Conservation (phyloP, 257 asterid genomes). For the Solanum gracilifrons region DNA sequence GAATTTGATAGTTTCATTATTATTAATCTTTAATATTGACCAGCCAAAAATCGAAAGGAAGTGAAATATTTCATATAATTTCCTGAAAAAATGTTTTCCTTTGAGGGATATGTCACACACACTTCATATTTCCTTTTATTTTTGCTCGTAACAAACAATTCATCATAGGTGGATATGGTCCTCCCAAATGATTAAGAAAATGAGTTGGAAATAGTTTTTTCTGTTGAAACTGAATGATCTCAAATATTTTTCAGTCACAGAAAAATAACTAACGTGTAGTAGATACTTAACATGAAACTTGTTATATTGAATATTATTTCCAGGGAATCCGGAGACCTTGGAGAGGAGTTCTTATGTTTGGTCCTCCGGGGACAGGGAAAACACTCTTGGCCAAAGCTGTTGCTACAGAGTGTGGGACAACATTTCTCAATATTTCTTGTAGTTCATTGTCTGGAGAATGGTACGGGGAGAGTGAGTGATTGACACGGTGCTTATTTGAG, state of each 20-base stretch:
- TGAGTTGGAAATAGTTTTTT: not conserved
- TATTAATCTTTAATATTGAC: not conserved
- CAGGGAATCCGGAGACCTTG: not conserved
- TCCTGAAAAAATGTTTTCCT: not conserved
- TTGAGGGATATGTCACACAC: not conserved
- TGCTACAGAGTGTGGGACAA: slow-evolving; percentile 91
- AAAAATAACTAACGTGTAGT: too few relatives aligned
- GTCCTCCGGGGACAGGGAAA: slow-evolving; percentile 93
- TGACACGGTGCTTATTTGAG: slow-evolving; percentile 90
- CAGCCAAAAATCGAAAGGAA: not conserved
- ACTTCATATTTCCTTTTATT: too few relatives aligned
- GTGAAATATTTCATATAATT: not conserved
- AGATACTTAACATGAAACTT: not conserved
- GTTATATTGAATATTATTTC: not conserved
- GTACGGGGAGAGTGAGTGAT: slow-evolving; percentile 96
- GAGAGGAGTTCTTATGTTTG: not conserved
- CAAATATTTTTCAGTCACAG: not conserved
- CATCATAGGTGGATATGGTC: not conserved
- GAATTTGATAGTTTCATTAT: not conserved
- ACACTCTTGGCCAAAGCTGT: slow-evolving; percentile 92
- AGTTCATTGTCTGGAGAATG: slow-evolving; percentile 79
- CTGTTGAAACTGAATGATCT: not conserved
- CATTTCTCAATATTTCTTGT: slow-evolving; percentile 89
- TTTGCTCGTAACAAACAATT: not conserved
- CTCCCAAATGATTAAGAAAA: not conserved